Evolutionary conservation across 2,329 filamentous ascomycete species (phyloP), one percentile per base, ranked within the genome.

Genomic region (Lecanicillium sp.): DNA sequence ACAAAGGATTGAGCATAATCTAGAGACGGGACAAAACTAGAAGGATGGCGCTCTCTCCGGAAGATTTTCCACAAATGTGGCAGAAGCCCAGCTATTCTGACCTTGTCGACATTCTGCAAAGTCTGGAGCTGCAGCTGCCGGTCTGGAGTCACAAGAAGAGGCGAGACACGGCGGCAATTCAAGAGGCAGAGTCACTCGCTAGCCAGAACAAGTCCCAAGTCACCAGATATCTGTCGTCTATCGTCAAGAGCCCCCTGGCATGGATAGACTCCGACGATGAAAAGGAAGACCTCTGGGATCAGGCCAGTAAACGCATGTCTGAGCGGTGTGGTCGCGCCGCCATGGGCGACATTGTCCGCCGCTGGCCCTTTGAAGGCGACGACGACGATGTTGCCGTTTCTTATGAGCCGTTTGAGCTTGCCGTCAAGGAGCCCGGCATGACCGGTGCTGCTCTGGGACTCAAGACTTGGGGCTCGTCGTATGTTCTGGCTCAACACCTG

Each of bases 381-480:
- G 48, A 40, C 13, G 33, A 13, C n/a, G 40, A 7, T 5, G 27
- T 44, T 9, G 43, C 50, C 5, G 8, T 25, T 5, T 14, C 33
- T n/a, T 51, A 56, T 18, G 58, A 65, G 18, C 48, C 60, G 2
- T 71, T 88, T 48, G 71, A 80, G 33, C 66, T 98, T 36, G 71
- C 73, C 27, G 78, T 98, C 29, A 75, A 86, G 41, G 92, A 98
- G 56, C 92, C 92, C 2, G 80, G 88, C 1, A 68, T 96, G 40
- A 94, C 86, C 0, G 84, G 84, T 6, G 90, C 95, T 58, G 84
- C 85, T 43, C 69, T 96, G 14, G 92, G 92, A 2, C 72, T 94
- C 57, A 96, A 98, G 60, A 98, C 92, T 0, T 96, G 92, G 92
- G 86, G 85, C 1, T 90, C 88, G 0, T 90, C 88, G 0, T 94